Evolutionary conservation across 768 basidiomycete genomes (phyloP), one percentile per base, ranked within the genome.

Genomic region (Trichaptum fuscoviolaceum): DNA sequence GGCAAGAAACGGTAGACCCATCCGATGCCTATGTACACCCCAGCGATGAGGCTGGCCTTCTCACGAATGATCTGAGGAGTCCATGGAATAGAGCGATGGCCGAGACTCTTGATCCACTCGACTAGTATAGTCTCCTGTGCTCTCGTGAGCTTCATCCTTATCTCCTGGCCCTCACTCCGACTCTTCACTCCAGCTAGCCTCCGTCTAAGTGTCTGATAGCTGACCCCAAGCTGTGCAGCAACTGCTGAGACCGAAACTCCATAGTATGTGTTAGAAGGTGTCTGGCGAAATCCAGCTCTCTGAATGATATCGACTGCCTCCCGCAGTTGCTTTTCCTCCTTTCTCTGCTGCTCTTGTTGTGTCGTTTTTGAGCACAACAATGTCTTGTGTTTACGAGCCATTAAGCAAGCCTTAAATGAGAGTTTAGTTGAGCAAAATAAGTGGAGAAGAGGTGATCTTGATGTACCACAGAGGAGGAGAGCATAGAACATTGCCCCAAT

Each of bases 31-130:
- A 42, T 35, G 42, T 26, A 15, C 8, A 65, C 36, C 2, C 70
- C 71, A 12, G 66, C 63, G 66, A 75, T 69, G 25, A 67, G 65
- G 57, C 58, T 57, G 17, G 72, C 73, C 67, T 70, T 65, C 30
- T 70, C 65, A 7, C 57, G 26, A 30, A 74, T 59, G 17, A 62
- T 63, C 23, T 65, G 17, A 12, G 25, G 68, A 26, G 71, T 66
- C 20, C 74, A 23, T 57, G 72, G 75, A 17, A 76, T 67, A 42
- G 73, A 70, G 2, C 69, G 63, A n/a, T 64, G 67, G 7, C 52
- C 77, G 64, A 65, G 61, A 15, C 64, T 69, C 60, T 73, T 73
- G 8, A 65, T 69, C 75, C 74, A 76, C 7, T 71, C 67, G 2
- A 67, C 68, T 17, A 75, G 66, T 52, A 73, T 63, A 20, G 67